Evolutionary conservation across 306 rosid species (phyloP), one percentile per base, ranked within the genome.

Genomic region (Sophora flavescens): DNA sequence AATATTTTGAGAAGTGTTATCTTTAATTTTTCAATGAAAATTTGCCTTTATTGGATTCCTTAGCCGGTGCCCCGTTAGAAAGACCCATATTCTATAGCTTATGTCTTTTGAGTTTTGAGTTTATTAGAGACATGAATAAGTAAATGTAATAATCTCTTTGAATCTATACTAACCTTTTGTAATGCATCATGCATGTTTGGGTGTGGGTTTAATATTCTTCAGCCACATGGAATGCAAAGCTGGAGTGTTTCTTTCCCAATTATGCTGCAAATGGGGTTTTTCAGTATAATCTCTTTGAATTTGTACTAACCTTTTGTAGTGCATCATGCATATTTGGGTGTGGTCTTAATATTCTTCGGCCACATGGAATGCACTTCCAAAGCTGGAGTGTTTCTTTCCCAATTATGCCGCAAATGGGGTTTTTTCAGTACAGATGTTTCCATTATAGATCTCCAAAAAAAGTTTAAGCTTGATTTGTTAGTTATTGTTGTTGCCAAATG

Each of bases 201-300:
- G 3, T 56, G 48, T 42, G 26, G 68, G 53, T 45, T 76, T 54
- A 47, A 58, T 47, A 39, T 53, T 67, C 33, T 67, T 63, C 45
- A 77, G 65, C 42, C 56, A 61, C 58, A 14, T 74, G 81, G 54
- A 68, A 67, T 77, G 70, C 64, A 8, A 17, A 6, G 68, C 70
- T 42, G 53, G 63, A 63, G 26, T 76, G 56, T 65, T 80, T 36
- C 56, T 77, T 63, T 62, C 63, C 13, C 6, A 53, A 16, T 76
- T 64, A 42, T 57, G 56, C 41, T 30, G 64, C 60, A 30, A 8
- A 67, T 41, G 56, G 30, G 70, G 33, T 30, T 2, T 30, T 30
- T 2, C 32, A 9, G 41, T 71, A 13, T 48, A 54, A 50, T 38
- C 12, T 42, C 63, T 69, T 16, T 15, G 54, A 57, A 32, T 70